A percentile compares a stretch with the other conserved stretches of the same genome.
Evolutionary conservation across 176 grass and related monocot species (phyloP).

Genomic region (Lolium perenne): DNA sequence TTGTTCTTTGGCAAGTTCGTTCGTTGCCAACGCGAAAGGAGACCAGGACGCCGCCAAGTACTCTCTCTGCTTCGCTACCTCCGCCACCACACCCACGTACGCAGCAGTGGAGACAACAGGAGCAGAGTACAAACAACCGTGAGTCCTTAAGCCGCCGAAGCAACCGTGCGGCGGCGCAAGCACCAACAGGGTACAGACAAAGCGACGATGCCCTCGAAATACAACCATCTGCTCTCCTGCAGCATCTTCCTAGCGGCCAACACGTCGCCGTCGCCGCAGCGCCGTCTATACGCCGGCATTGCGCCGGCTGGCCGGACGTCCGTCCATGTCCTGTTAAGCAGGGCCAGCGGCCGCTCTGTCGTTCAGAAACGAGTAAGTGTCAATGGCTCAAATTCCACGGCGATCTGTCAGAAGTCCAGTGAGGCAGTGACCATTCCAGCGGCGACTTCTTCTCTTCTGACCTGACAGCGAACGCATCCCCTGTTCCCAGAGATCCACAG

Average conservation of each 20-base stretch:
- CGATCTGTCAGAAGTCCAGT: neutral
- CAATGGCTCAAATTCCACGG: neutral
- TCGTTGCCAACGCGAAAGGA: neutral
- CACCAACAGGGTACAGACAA: conserved; percentile 5
- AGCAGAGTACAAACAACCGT: neutral
- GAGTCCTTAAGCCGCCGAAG: neutral
- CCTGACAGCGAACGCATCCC: neutral
- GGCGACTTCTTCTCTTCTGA: neutral
- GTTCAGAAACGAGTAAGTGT: neutral
- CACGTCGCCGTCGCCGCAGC: neutral
- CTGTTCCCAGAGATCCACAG: neutral
- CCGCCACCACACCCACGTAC: neutral
- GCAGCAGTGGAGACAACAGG: neutral
- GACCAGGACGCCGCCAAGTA: neutral
- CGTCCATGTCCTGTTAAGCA: neutral
- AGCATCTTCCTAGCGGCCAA: conserved; percentile 4
- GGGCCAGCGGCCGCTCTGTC: neutral
- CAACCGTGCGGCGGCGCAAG: neutral
- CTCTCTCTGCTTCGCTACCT: neutral
- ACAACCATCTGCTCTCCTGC: neutral
- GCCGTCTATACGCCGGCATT: neutral
- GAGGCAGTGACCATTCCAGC: conserved; percentile 22
- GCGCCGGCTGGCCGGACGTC: neutral
- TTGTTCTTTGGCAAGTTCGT: neutral
- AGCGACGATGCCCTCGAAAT: conserved; percentile 27